A percentile compares a stretch with the other conserved stretches of the same genome.
Conservation (phyloP, 1,284 basidiomycete species). For the Amylostereum chailletii region DNA sequence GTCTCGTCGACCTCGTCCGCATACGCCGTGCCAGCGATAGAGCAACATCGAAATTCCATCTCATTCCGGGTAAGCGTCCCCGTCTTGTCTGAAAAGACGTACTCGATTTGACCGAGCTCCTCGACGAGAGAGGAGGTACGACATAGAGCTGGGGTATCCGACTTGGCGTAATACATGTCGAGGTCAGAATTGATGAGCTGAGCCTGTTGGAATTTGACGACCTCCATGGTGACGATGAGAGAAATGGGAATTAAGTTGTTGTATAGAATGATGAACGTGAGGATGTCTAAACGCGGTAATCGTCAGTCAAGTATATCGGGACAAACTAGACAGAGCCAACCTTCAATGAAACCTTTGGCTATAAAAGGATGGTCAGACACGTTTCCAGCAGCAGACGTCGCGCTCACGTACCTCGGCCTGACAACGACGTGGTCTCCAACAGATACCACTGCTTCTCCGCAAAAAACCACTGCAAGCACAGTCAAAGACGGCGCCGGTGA, state of each 20-base stretch:
- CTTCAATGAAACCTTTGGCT: slow-evolving; percentile 80
- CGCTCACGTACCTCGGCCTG: slow-evolving; percentile 48
- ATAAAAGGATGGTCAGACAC: neutral
- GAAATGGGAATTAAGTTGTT: slow-evolving; percentile 99
- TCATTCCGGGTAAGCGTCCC: slow-evolving; percentile 96
- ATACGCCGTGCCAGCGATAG: slow-evolving; percentile 84
- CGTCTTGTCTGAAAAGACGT: slow-evolving; percentile 98
- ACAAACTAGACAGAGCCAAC: slow-evolving; percentile 26
- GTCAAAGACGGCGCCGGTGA: neutral
- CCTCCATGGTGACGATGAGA: slow-evolving; percentile 98
- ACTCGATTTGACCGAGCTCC: slow-evolving; percentile 98
- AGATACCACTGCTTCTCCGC: slow-evolving; percentile 82
- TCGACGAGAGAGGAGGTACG: slow-evolving; percentile 96
- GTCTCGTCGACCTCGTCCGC: slow-evolving; percentile 84
- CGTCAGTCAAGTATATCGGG: neutral
- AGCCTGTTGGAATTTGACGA: slow-evolving; percentile 98
- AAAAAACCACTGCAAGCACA: slow-evolving; percentile 62
- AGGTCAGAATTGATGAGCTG: slow-evolving; percentile 95
- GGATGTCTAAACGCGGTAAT: slow-evolving; percentile 54
- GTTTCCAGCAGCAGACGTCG: neutral
- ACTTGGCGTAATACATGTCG: slow-evolving; percentile 91
- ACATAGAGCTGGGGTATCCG: slow-evolving; percentile 95
- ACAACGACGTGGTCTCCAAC: slow-evolving; percentile 43
- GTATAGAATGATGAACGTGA: slow-evolving; percentile 98
- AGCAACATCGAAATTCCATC: slow-evolving; percentile 96